Percentiles rank a stretch among this genome's conserved stretches.
phyloP scores from a whole-genome alignment of 768 basidiomycete genomes.

The Kockovaella imperatae region DNA sequence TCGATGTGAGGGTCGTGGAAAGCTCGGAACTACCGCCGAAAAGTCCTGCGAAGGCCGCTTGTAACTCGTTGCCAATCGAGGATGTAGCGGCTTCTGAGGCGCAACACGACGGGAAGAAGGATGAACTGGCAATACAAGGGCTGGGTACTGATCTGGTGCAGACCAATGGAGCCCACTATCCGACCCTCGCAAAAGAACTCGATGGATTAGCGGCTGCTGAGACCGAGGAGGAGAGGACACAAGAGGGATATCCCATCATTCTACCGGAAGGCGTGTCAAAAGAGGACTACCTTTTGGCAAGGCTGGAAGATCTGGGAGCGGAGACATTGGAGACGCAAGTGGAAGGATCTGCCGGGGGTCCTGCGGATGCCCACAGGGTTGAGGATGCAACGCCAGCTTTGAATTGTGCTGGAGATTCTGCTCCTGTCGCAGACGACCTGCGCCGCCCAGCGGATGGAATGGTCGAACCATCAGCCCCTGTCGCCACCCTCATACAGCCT shows the following conservation, averaged over 20 bases:
- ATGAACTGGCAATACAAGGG: no score
- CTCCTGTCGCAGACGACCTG: no score
- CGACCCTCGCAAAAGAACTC: no score
- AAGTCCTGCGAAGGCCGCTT: neutral
- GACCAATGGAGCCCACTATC: no score
- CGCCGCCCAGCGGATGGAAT: no score
- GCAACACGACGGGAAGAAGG: neutral
- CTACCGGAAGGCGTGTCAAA: neutral
- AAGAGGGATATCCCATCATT: conserved; percentile 8
- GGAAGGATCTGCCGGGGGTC: no score
- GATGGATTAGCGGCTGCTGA: neutral
- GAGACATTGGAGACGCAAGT: neutral
- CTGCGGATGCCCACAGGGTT: no score
- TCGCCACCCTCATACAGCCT: neutral
- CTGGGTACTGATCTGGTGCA: no score
- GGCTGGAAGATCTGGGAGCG: neutral
- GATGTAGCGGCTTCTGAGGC: neutral
- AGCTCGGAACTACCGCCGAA: conserved; percentile 25
- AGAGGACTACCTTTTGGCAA: neutral
- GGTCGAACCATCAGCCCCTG: no score
- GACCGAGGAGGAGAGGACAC: neutral
- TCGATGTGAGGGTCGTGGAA: conserved; percentile 24
- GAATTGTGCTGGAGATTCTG: no score
- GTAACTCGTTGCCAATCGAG: neutral
- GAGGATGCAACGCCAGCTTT: no score